Evolutionary conservation across 805 yeast species (phyloP).

Genomic region (Candida gorgasii): DNA sequence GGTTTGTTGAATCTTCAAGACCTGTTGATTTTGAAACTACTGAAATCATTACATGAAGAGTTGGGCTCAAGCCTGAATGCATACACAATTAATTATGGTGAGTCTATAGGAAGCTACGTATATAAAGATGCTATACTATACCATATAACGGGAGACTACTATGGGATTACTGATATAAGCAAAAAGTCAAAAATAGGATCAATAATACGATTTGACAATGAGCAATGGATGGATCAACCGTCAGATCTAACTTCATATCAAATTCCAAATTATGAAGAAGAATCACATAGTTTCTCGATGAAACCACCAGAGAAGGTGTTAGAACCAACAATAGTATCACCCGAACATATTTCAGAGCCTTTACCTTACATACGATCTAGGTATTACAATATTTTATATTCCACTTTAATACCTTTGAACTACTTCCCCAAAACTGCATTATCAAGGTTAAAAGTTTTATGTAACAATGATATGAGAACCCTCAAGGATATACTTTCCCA

Average conservation of each 20-base stretch:
- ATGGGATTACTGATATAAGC: conserved; percentile 14
- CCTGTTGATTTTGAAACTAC: conserved; percentile 9
- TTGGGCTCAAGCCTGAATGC: conserved; percentile 3
- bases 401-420: conserved; percentile 40
- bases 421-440: conserved; percentile 52
- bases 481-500: conserved; percentile 26
- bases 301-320: conserved; percentile 14
- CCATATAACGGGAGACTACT: conserved; percentile 5
- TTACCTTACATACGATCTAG: conserved; percentile 30
- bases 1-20: conserved; percentile 12
- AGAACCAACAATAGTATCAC: conserved; percentile 9
- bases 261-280: conserved; percentile 4
- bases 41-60: conserved; percentile 4
- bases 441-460: conserved; percentile 45
- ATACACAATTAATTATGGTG: conserved; percentile 12
- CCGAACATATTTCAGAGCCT: conserved; percentile 25
- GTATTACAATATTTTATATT: conserved; percentile 38
- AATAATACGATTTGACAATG: conserved; percentile 2
- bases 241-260: background rate
- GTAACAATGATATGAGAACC: conserved; percentile 24
- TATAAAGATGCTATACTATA: conserved; percentile 16
- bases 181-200: conserved; percentile 7
- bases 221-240: background rate
- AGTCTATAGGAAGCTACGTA: conserved; percentile 13
- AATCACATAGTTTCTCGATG: conserved; percentile 17